Percentiles rank a stretch among this genome's conserved stretches.
phyloP scores from a whole-genome alignment of 306 rosid genomes.

The Cicer judaicum region DNA sequence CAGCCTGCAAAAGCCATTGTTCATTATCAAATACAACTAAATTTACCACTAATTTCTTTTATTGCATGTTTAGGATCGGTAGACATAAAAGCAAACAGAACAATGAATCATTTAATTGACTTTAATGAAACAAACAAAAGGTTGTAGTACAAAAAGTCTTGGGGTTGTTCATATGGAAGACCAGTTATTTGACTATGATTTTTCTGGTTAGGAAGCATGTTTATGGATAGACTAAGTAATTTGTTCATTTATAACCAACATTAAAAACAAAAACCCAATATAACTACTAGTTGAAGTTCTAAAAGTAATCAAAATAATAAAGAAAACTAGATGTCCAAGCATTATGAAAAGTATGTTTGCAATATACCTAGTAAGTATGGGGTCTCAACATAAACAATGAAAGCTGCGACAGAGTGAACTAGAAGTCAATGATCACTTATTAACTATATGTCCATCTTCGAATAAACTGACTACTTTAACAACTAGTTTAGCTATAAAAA shows the following conservation, averaged over 20 bases:
- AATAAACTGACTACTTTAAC: neutral
- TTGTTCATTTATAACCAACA: too few species aligned
- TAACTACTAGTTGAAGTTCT: too few species aligned
- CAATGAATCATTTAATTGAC: neutral
- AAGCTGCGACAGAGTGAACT: neutral
- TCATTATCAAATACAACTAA: neutral
- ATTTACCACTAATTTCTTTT: neutral
- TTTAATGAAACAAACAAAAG: slow-evolving; percentile 5
- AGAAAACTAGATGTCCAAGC: neutral
- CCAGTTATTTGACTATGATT: too few species aligned
- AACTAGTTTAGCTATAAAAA: slow-evolving; percentile 4
- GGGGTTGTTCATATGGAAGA: too few species aligned
- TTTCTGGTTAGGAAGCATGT: too few species aligned
- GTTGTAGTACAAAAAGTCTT: neutral
- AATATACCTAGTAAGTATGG: neutral
- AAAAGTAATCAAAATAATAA: too few species aligned
- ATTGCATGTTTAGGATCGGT: neutral
- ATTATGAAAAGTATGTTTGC: neutral
- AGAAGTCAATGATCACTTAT: neutral
- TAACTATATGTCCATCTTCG: slow-evolving; percentile 3
- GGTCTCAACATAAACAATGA: neutral
- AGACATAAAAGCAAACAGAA: neutral
- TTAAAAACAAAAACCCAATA: too few species aligned
- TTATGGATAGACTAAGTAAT: too few species aligned
- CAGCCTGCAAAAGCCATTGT: slow-evolving; percentile 32